Percentiles rank a stretch among this genome's conserved stretches.
These are phyloP conservation scores for Globomyces pollinis-pini DNA, from an alignment of 192 early-diverging fungal species.

Conservation along the genomic window DNA sequence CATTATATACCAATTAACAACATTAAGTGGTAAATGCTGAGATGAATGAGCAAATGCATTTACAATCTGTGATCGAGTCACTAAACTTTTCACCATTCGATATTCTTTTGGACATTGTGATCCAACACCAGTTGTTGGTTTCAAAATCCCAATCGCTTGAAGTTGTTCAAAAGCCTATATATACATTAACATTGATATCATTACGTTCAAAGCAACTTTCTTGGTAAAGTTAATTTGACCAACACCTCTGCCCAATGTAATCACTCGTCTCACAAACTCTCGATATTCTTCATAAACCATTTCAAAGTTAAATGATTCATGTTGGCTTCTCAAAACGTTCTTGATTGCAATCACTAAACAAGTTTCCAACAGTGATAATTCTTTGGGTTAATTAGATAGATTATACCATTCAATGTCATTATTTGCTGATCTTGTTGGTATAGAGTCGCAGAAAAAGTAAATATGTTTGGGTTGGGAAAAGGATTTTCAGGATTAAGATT, in stretches of 20 bases:
- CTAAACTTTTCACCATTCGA: conserved; percentile 61
- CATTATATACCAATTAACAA: conserved; percentile 18
- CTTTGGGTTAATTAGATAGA: too few species aligned
- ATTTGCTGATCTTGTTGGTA: conserved; percentile 2
- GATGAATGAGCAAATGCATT: conserved; percentile 12
- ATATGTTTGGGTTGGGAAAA: neutral
- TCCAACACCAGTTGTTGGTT: conserved; percentile 36
- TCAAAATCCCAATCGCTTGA: conserved; percentile 59
- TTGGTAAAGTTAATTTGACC: conserved; percentile 64
- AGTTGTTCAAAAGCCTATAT: conserved; percentile 83
- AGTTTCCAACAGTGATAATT: conserved; percentile 72
- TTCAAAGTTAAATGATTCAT: conserved; percentile 79
- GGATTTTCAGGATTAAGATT: neutral
- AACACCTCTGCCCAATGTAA: conserved; percentile 19
- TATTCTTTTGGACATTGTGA: conserved; percentile 73
- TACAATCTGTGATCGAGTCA: conserved; percentile 19
- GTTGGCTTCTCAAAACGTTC: conserved; percentile 58
- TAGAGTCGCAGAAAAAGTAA: neutral
- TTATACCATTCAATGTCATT: too few species aligned
- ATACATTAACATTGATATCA: too few species aligned
- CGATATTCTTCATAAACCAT: conserved; percentile 92
- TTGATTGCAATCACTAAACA: conserved; percentile 72
- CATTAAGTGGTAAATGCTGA: conserved; percentile 16
- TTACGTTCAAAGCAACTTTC: conserved; percentile 78
- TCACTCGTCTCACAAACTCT: conserved; percentile 50